A percentile compares a stretch with the other conserved stretches of the same genome.
These are phyloP conservation scores for Fusarium succisae DNA, from an alignment of 2,329 filamentous ascomycete species.

Conservation along the genomic window DNA sequence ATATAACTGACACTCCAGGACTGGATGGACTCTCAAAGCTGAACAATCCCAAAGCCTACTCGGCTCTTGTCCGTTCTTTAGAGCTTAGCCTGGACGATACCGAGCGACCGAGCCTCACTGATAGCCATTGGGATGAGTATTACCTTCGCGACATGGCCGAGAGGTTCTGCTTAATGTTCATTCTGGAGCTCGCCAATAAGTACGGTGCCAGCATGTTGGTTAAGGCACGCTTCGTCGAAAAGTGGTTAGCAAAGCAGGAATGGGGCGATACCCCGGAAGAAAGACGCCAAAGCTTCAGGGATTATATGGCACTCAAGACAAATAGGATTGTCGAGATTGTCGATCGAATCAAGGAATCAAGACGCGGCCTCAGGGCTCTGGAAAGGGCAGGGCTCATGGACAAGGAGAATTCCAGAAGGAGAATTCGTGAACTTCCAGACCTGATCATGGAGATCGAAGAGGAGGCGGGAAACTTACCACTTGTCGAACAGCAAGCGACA, in stretches of 20 bases:
- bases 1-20: conserved; percentile 41
- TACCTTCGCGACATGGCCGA: conserved; percentile 69
- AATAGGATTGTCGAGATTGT: conserved; percentile 65
- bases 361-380: conserved; percentile 61
- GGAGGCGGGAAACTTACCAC: conserved; percentile 36
- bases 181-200: conserved; percentile 67
- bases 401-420: conserved; percentile 45
- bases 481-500: conserved; percentile 42
- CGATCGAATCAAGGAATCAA: conserved; percentile 58
- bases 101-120: conserved; percentile 60
- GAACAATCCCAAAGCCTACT: conserved; percentile 61
- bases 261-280: conserved; percentile 69
- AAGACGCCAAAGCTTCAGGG: conserved; percentile 61
- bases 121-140: conserved; percentile 70
- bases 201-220: conserved; percentile 67
- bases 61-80: conserved; percentile 68
- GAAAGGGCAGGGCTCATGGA: conserved; percentile 59
- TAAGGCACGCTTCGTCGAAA: conserved; percentile 72
- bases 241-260: conserved; percentile 78
- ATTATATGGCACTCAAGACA: conserved; percentile 59
- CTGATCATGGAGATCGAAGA: conserved; percentile 48
- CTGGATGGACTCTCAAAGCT: conserved; percentile 55
- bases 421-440: conserved; percentile 45
- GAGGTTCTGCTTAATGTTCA: conserved; percentile 66
- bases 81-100: conserved; percentile 63